phyloP scores from a whole-genome alignment of 371 early-diverging fungal species.

The Lichtheimia ornata region DNA sequence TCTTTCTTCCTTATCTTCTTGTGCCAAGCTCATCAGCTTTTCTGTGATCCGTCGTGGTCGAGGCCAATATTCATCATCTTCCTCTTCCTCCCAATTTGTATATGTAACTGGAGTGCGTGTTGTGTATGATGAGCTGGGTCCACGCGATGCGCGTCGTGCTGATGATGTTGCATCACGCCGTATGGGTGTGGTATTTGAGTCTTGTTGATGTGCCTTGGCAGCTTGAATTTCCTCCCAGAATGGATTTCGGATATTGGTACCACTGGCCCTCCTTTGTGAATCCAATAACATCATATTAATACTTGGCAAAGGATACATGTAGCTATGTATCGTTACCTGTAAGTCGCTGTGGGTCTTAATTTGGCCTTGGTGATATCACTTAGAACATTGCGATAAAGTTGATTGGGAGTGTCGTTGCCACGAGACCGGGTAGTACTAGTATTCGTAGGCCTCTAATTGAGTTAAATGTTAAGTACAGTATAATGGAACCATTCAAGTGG shows the following conservation, averaged over 20 bases:
- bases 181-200: background rate
- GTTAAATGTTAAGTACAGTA: background rate
- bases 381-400: slow-evolving; percentile 9
- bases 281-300: background rate
- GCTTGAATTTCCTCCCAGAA: slow-evolving; percentile 22
- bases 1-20: slow-evolving; percentile 14
- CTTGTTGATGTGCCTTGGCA: background rate
- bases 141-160: too few relatives aligned
- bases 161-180: background rate
- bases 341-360: slow-evolving; percentile 10
- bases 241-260: slow-evolving; percentile 10
- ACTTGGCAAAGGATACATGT: background rate
- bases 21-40: slow-evolving; percentile 10
- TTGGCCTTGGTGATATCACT: slow-evolving; percentile 14
- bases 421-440: background rate
- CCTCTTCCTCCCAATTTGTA: slow-evolving; percentile 1
- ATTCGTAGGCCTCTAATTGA: background rate
- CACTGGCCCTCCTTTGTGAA: slow-evolving; percentile 12
- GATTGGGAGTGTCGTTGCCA: slow-evolving; percentile 5
- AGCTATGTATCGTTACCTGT: slow-evolving; percentile 2
- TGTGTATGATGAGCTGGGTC: too few relatives aligned
- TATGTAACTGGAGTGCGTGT: too few relatives aligned
- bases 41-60: slow-evolving; percentile 10
- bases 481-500: background rate
- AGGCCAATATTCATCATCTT: slow-evolving; percentile 8